Evolutionary conservation across 148 eudicot species (phyloP).

Genomic region (Beta vulgaris): DNA sequence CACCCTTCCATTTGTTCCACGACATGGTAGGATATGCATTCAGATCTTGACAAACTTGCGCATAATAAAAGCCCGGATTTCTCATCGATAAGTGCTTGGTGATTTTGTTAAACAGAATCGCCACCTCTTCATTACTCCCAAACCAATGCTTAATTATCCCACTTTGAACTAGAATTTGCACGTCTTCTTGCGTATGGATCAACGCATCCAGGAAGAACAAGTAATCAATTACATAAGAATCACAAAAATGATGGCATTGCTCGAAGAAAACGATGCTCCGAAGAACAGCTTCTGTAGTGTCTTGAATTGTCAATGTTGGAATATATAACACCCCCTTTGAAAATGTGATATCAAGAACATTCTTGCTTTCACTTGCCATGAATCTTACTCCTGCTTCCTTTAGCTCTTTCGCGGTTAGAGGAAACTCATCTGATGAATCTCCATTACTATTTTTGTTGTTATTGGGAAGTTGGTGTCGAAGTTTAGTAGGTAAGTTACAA

Average conservation of each 20-base stretch:
- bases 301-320: constrained; percentile 17
- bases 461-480: neutral
- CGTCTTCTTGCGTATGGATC: constrained; percentile 32
- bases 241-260: constrained; percentile 10
- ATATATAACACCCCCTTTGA: constrained; percentile 22
- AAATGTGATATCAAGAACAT: constrained; percentile 21
- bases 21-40: constrained; percentile 7
- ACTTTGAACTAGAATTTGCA: constrained; percentile 19
- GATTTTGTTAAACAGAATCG: constrained; percentile 16
- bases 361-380: neutral
- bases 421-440: neutral
- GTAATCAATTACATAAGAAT: constrained; percentile 35
- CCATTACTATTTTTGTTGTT: neutral
- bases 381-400: constrained; percentile 12
- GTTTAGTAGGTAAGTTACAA: neutral
- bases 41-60: constrained; percentile 8
- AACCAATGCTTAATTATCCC: constrained; percentile 31
- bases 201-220: constrained; percentile 23
- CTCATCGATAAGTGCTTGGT: neutral
- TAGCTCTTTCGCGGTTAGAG: neutral
- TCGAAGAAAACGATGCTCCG: constrained; percentile 29
- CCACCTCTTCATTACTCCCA: constrained; percentile 24
- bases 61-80: neutral
- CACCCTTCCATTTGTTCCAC: constrained; percentile 12
- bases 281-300: constrained; percentile 18